A percentile compares a stretch with the other conserved stretches of the same genome.
Evolutionary conservation across 2,329 filamentous ascomycete genomes (phyloP).

Genomic region (Septoria petroselini): DNA sequence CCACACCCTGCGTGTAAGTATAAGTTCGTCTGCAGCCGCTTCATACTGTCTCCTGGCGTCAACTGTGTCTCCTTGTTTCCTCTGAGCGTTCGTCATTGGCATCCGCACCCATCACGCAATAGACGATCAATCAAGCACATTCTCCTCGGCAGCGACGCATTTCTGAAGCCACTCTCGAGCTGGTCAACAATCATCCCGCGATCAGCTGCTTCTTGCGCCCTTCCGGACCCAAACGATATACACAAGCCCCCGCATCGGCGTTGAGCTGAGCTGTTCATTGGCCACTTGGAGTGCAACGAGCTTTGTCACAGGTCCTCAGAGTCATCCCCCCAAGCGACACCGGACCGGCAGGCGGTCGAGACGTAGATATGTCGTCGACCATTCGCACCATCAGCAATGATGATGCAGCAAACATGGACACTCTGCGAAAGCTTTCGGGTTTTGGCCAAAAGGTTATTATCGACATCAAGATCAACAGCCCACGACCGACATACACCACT

Average conservation of each 20-base stretch:
- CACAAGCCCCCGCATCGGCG: constrained; percentile 5
- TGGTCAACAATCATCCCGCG: neutral
- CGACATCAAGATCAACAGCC: constrained; percentile 43
- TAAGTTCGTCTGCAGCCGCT: constrained; percentile 4
- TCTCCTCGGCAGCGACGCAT: neutral
- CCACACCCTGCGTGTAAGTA: constrained; percentile 3
- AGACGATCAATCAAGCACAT: neutral
- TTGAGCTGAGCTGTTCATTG: constrained; percentile 10
- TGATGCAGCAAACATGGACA: constrained; percentile 26
- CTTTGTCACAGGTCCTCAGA: constrained; percentile 7
- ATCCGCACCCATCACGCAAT: neutral
- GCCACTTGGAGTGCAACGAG: constrained; percentile 2
- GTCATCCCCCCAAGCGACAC: constrained; percentile 15
- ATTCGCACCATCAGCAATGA: constrained; percentile 15
- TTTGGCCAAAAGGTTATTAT: constrained; percentile 41
- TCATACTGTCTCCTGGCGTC: neutral
- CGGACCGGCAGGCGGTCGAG: constrained; percentile 1
- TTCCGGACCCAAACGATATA: neutral
- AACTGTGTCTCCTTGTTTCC: neutral
- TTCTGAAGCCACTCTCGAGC: neutral
- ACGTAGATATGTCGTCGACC: constrained; percentile 19
- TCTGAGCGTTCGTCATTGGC: constrained; percentile 7
- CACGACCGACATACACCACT: constrained; percentile 52
- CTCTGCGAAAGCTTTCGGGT: constrained; percentile 28
- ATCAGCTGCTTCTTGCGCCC: constrained; percentile 12